Evolutionary conservation across 1,139 yeast genomes (phyloP).

Genomic region (Pneumocystis oryctolagi): DNA sequence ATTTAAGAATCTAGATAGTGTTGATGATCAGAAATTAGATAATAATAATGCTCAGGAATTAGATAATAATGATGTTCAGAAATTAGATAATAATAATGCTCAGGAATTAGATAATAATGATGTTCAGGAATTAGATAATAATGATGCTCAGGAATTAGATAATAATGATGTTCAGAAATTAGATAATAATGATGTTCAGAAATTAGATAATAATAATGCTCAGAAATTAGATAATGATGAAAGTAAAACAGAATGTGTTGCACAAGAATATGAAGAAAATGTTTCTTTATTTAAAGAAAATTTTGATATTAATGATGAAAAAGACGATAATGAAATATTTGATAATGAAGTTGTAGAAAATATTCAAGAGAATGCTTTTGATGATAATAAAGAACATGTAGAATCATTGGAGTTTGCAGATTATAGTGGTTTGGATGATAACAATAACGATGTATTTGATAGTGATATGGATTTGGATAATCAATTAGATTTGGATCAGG

Average conservation of each 20-base stretch:
- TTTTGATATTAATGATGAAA: slow-evolving; percentile 26
- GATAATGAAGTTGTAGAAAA: slow-evolving; percentile 35
- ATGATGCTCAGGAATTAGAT: slow-evolving; percentile 49
- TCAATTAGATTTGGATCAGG: too few relatives aligned
- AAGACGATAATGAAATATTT: slow-evolving; percentile 29
- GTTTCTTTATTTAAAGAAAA: slow-evolving; percentile 37
- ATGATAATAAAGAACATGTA: slow-evolving; percentile 59
- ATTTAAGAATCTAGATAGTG: slow-evolving; percentile 49
- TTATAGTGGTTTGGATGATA: slow-evolving; percentile 36
- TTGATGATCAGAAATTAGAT: slow-evolving; percentile 49
- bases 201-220: slow-evolving; percentile 47
- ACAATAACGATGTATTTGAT: slow-evolving; percentile 22
- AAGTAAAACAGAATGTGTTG: slow-evolving; percentile 42
- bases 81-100: slow-evolving; percentile 80
- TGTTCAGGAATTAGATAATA: slow-evolving; percentile 49
- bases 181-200: slow-evolving; percentile 62
- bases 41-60: slow-evolving; percentile 58
- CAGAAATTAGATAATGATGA: slow-evolving; percentile 51
- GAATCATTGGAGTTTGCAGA: slow-evolving; percentile 78
- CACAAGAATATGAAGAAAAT: slow-evolving; percentile 40
- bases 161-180: slow-evolving; percentile 99
- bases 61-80: slow-evolving; percentile 52
- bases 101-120: slow-evolving; percentile 91
- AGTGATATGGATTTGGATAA: slow-evolving; percentile 14
- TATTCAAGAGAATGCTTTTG: slow-evolving; percentile 57